These are phyloP conservation scores for Boletales sp. DNA, from an alignment of 768 basidiomycete genomes.

Conservation along the genomic window DNA sequence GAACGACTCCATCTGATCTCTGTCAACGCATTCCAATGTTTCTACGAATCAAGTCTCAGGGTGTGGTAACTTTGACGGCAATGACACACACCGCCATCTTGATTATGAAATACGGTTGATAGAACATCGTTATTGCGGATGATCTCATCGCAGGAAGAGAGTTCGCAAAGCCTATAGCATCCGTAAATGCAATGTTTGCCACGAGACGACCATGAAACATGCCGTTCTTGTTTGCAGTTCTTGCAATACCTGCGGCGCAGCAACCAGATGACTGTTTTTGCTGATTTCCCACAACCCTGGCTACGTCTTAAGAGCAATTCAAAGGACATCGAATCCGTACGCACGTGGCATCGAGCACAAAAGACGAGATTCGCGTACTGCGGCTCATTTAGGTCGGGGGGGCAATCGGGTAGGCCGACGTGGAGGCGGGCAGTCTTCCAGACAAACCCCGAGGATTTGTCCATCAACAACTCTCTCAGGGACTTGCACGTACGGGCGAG, in stretches of 20 bases:
- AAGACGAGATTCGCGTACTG: constrained; percentile 44
- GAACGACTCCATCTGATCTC: constrained; percentile 9
- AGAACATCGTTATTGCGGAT: background rate
- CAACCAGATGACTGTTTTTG: constrained; percentile 2
- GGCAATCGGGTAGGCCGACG: constrained; percentile 39
- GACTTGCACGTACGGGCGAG: constrained; percentile 38
- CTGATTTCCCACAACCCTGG: constrained; percentile 9
- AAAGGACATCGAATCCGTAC: background rate
- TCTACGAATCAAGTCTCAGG: background rate
- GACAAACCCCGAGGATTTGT: constrained; percentile 22
- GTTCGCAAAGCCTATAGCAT: background rate
- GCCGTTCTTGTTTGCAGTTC: constrained; percentile 2
- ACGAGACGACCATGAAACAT: background rate
- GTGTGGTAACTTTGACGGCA: background rate
- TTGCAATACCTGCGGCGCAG: constrained; percentile 13
- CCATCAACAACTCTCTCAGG: constrained; percentile 35
- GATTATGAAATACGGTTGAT: background rate
- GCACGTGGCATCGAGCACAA: constrained; percentile 20
- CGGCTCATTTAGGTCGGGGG: constrained; percentile 41
- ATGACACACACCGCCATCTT: background rate
- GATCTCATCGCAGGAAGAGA: background rate
- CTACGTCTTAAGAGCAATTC: background rate
- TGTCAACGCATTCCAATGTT: constrained; percentile 1
- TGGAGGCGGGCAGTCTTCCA: constrained; percentile 27
- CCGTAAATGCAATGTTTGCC: background rate